A percentile compares a stretch with the other conserved stretches of the same genome.
Evolutionary conservation across 2,329 filamentous ascomycete species (phyloP).

Genomic region (Paecilomyces fulvus): DNA sequence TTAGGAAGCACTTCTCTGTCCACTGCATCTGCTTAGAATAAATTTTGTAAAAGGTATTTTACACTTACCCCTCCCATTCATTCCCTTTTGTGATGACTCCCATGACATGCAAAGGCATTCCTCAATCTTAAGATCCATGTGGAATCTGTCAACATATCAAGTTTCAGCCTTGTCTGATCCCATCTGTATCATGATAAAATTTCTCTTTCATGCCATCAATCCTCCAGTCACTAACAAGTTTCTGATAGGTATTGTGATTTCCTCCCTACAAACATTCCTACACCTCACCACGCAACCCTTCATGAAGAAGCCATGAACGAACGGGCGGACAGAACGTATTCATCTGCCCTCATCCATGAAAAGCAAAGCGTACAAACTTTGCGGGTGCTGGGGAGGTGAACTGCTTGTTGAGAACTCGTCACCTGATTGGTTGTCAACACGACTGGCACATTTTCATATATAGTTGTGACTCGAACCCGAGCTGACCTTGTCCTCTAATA

Average conservation of each 20-base stretch:
- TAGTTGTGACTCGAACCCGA: not conserved
- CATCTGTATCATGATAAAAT: conserved; percentile 4
- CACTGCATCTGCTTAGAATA: not conserved
- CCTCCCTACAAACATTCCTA: conserved; percentile 2
- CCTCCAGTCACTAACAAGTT: conserved; percentile 19
- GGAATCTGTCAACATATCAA: conserved; percentile 53
- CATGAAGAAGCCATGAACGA: conserved; percentile 60
- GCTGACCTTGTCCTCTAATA: conserved; percentile 4
- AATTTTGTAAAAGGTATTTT: conserved; percentile 36
- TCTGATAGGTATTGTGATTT: conserved; percentile 24
- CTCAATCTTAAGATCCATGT: conserved; percentile 58
- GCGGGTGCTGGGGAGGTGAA: conserved; percentile 45
- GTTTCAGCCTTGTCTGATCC: conserved; percentile 64
- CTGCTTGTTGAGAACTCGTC: conserved; percentile 63
- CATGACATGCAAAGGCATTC: conserved; percentile 59
- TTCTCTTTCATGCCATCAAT: conserved; percentile 3
- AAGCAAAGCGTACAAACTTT: conserved; percentile 57
- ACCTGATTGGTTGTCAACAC: conserved; percentile 40
- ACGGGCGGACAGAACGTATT: conserved; percentile 60
- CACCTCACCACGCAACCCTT: conserved; percentile 14
- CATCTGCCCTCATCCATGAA: conserved; percentile 42
- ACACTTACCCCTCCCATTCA: conserved; percentile 5
- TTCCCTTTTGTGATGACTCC: conserved; percentile 48
- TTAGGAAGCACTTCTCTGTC: not conserved
- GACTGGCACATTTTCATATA: not conserved